Evolutionary conservation across 495 filamentous ascomycete genomes (phyloP).

Genomic region (Bacidia gigantensis): DNA sequence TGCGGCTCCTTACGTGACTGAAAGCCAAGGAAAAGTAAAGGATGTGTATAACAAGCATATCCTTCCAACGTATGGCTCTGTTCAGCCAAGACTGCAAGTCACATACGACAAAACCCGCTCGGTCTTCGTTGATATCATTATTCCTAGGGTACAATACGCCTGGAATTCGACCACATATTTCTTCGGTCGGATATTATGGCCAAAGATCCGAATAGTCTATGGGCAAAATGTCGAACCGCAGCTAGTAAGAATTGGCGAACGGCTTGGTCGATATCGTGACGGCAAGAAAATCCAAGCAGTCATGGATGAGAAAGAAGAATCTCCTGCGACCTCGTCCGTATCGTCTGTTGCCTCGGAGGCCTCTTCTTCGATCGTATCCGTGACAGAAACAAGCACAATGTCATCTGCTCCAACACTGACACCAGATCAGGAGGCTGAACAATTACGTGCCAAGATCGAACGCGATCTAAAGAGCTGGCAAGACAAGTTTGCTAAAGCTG

Average conservation of each 20-base stretch:
- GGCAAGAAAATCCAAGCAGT: constrained; percentile 45
- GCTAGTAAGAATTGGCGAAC: constrained; percentile 77
- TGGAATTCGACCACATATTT: constrained; percentile 56
- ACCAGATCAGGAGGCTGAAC: constrained; percentile 32
- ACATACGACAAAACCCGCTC: constrained; percentile 51
- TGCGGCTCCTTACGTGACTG: constrained; percentile 58
- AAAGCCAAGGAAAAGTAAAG: constrained; percentile 42
- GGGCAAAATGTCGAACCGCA: constrained; percentile 91
- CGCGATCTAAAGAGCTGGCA: constrained; percentile 74
- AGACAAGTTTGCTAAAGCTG: constrained; percentile 67
- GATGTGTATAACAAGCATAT: constrained; percentile 58
- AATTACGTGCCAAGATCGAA: constrained; percentile 52
- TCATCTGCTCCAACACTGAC: constrained; percentile 25
- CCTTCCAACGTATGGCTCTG: constrained; percentile 58
- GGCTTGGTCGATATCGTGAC: constrained; percentile 71
- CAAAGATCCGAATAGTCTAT: constrained; percentile 63
- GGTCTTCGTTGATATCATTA: constrained; percentile 52
- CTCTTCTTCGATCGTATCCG: constrained; percentile 20
- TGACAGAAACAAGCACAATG: constrained; percentile 16
- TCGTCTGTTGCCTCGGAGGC: constrained; percentile 21
- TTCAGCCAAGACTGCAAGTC: constrained; percentile 58
- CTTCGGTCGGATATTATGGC: constrained; percentile 62
- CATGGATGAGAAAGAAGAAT: constrained; percentile 32
- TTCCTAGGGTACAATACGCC: constrained; percentile 57
- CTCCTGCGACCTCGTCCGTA: constrained; percentile 9